Base-by-base conservation (phyloP, 805 yeast species). In the Zygosaccharomyces gambellarensis region DNA sequence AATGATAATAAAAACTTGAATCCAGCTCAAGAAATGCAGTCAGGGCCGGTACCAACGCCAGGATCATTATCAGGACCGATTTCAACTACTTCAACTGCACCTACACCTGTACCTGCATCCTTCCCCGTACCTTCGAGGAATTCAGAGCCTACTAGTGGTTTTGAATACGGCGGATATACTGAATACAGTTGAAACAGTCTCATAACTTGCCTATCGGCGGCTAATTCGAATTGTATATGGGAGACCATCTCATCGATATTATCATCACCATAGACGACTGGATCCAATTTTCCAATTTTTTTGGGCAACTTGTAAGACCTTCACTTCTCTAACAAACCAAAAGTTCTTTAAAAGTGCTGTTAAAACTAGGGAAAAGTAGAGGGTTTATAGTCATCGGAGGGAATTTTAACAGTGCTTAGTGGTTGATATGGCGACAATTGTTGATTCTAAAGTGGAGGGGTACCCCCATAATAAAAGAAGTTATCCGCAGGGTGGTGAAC, bases 171-270 rank as follows among this genome's bases (percentile, higher is more conserved):
- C 6, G 72, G 74, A 0, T 69, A 70, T 47, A 66, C 69, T 17
- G 71, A 69, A 45, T 68, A 68, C 52, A 64, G 64, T 11, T 42
- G 28, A 42, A 25, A 11, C 3, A 4, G 6, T 12, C 6, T 17
- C 4, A 14, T 5, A 7, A 11, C 12, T 30, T 36, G 19, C n/a
- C 17, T 12, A 4, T 8, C 10, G 8, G 38, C 22, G 38, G 22
- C 38, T 17, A 34, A 34, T 9, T 4, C 9, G 8, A 14, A 5
- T 4, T 34, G 14, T 28, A 23, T 21, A 28, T 31, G 12, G 22
- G 25, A 10, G 8, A 90, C 84, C 44, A 77, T 80, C 19, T 90
- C 85, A 70, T 75, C 85, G 65, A 84, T 83, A 65, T 90, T 82
- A 56, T 62, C 77, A 47, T 75, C 85, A 57, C 79, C 80, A 60